Conservation (phyloP, 257 asterid species). For the Nicotiana undulata region DNA sequence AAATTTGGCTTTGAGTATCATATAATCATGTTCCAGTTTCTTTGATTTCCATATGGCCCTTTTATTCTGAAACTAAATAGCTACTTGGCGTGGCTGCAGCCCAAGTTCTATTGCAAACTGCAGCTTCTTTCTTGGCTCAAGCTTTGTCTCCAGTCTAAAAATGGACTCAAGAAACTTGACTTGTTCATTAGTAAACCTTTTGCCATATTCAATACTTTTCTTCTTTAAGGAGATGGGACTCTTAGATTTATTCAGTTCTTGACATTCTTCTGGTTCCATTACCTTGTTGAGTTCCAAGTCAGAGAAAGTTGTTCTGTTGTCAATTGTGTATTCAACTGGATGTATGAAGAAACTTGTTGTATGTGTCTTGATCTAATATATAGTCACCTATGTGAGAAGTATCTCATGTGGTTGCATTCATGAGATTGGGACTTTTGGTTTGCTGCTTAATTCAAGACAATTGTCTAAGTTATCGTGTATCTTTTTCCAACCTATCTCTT, state of each 20-base stretch:
- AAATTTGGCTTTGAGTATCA: slow-evolving; percentile 20
- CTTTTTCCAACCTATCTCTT: not conserved
- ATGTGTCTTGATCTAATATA: slow-evolving; percentile 22
- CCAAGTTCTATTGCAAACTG: slow-evolving; percentile 48
- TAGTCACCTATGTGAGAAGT: slow-evolving; percentile 11
- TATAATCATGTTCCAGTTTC: slow-evolving; percentile 45
- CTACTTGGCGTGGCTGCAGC: slow-evolving; percentile 61
- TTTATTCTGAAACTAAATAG: slow-evolving; percentile 72
- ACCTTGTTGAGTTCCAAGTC: not conserved
- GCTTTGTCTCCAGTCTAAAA: slow-evolving; percentile 39
- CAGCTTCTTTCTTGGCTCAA: slow-evolving; percentile 46
- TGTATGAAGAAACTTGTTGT: not conserved
- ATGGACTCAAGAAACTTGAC: slow-evolving; percentile 42
- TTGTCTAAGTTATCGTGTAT: not conserved
- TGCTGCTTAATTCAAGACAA: slow-evolving; percentile 14
- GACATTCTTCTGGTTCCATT: slow-evolving; percentile 38
- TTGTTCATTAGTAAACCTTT: slow-evolving; percentile 53
- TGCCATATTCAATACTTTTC: slow-evolving; percentile 14
- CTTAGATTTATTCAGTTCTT: slow-evolving; percentile 13
- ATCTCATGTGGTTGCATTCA: slow-evolving; percentile 21
- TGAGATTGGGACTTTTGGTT: slow-evolving; percentile 15
- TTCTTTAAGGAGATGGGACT: slow-evolving; percentile 11
- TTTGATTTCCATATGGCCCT: slow-evolving; percentile 68
- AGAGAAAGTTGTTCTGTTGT: not conserved
- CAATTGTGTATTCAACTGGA: not conserved